phyloP scores from a whole-genome alignment of 2,329 filamentous ascomycete species.

The Dothidotthia symphoricarpi region DNA sequence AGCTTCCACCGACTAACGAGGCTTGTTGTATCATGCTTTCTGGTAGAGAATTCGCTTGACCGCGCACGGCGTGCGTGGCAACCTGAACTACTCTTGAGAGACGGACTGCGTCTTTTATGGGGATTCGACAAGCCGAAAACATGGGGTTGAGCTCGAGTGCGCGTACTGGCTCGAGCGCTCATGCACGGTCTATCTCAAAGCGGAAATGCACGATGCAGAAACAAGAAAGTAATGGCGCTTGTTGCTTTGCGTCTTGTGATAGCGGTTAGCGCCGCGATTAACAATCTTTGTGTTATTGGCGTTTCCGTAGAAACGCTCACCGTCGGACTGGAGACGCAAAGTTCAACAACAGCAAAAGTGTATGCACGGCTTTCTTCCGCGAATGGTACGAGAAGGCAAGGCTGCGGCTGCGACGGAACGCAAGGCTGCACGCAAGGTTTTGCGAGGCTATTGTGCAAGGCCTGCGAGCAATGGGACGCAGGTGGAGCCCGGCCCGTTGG shows the following conservation, averaged over 20 bases:
- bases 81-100: background rate
- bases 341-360: constrained; percentile 6
- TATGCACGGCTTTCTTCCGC: constrained; percentile 10
- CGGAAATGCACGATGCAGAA: no score
- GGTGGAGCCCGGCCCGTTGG: constrained; percentile 28
- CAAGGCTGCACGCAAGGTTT: constrained; percentile 19
- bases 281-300: no score
- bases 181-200: background rate
- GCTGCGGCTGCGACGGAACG: constrained; percentile 12
- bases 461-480: no score
- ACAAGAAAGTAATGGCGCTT: no score
- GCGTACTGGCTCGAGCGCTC: constrained; percentile 8
- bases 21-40: no score
- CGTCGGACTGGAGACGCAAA: no score
- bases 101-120: constrained; percentile 4
- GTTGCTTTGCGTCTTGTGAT: no score
- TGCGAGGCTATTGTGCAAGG: constrained; percentile 9
- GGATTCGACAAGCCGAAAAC: constrained; percentile 1
- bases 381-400: constrained; percentile 8
- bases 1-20: no score
- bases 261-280: no score
- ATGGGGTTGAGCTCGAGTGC: constrained; percentile 2
- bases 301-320: no score
- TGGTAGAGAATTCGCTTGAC: no score
- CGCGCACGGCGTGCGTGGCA: no score